Evolutionary conservation across 805 yeast genomes (phyloP), one percentile per base, ranked within the genome.

Genomic region (Peterozyma toletana): DNA sequence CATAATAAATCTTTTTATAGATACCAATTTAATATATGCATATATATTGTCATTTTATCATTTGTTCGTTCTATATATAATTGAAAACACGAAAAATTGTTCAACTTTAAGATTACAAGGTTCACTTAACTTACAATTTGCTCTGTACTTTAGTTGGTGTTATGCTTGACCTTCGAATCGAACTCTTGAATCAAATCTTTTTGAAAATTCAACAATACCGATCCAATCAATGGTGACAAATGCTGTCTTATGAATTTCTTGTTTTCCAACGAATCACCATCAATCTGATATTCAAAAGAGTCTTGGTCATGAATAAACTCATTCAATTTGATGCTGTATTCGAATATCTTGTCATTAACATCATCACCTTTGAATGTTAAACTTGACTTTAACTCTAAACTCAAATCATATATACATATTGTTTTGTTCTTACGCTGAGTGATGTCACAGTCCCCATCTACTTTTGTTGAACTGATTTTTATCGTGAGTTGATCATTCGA

Each of bases 401-500:
- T 65, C 70, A 85, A 58, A 56, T 86, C 95, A 54, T 75, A 85
- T 40, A 85, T 80, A 56, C 91, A 84, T 53, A 78, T 75, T 21
- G 82, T 86, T 61, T 80, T 83, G 9, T 91, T 91, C 62, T 86
- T 86, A 66, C 95, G 75, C 61, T 86, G 91, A 17, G 87, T 80
- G 11, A 86, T 90, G 54, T 85, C 86, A 53, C 93, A 83, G 59
- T 86, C 93, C 17, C 95, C 95, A 6, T 67, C 56, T 14, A 68
- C 59, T 5, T 74, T 58, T 3, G 82, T 64, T 2, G 68, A 54
- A 15, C 62, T 62, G 37, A 80, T 53, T 9, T 60, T 49, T 11
- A 45, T 29, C 16, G 14, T 15, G 17, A 39, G 17, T 2, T 4
- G n/a, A 10, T 40, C 44, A 35, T 44, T 38, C 9, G 40, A 38